These are phyloP conservation scores for Platanthera guangdongensis DNA, from an alignment of 106 monocot species.

Conservation along the genomic window DNA sequence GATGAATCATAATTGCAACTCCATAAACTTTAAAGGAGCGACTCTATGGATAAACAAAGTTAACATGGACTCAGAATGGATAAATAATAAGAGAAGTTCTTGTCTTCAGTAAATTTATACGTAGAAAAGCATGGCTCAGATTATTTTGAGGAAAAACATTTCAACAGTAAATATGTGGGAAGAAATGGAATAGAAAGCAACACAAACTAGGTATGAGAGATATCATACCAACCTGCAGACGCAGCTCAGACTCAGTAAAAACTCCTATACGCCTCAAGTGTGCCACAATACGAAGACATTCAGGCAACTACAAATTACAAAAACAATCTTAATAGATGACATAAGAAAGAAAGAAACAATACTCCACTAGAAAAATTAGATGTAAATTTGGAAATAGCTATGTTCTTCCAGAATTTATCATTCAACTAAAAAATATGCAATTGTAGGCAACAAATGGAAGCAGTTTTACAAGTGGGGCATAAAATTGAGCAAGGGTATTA, in stretches of 20 bases:
- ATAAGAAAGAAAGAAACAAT: not conserved
- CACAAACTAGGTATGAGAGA: not conserved
- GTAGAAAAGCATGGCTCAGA: not conserved
- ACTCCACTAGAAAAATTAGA: not conserved
- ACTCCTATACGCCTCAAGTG: constrained; percentile 21
- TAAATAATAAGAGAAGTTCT: not conserved
- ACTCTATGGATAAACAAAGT: no score
- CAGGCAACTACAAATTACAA: constrained; percentile 66
- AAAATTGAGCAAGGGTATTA: no score
- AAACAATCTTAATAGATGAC: not conserved
- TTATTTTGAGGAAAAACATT: no score
- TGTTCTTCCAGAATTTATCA: constrained; percentile 1
- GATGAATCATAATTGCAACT: no score
- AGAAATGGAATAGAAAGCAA: not conserved
- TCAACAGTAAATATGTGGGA: no score
- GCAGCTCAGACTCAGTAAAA: constrained; percentile 89
- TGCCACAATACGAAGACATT: constrained; percentile 14
- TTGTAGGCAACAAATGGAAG: not conserved
- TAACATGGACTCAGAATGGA: no score
- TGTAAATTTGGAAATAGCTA: not conserved
- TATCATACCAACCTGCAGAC: constrained; percentile 60
- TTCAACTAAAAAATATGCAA: not conserved
- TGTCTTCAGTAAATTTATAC: not conserved
- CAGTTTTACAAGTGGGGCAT: no score
- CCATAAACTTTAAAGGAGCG: no score